phyloP scores from a whole-genome alignment of 2,329 filamentous ascomycete species.

The Graphilbum fragrans region DNA sequence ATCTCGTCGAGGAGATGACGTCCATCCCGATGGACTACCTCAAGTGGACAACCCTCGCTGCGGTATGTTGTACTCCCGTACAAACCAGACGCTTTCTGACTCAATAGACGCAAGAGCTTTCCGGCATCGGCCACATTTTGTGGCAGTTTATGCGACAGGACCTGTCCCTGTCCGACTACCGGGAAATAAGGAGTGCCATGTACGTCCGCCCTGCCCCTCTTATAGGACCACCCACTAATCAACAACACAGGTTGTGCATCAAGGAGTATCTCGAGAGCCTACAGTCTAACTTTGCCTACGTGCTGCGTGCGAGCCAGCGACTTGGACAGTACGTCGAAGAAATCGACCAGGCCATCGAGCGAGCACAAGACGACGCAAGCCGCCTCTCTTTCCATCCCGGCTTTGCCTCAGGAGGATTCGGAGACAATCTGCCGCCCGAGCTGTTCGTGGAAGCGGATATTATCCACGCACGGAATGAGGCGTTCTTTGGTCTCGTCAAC shows the following conservation, averaged over 20 bases:
- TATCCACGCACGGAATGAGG: too few relatives aligned
- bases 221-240: neutral
- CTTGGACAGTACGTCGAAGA: constrained; percentile 3
- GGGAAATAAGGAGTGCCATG: constrained; percentile 1
- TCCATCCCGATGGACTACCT: constrained; percentile 4
- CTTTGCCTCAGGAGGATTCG: too few relatives aligned
- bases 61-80: too few relatives aligned
- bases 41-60: constrained; percentile 1
- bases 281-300: constrained; percentile 3
- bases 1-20: constrained; percentile 3
- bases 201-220: neutral
- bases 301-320: constrained; percentile 1
- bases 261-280: constrained; percentile 4
- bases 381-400: too few relatives aligned
- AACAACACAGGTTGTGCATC: constrained; percentile 3
- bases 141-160: constrained; percentile 1
- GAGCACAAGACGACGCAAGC: too few relatives aligned
- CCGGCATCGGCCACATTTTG: constrained; percentile 4
- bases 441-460: too few relatives aligned
- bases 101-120: constrained; percentile 4
- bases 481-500: too few relatives aligned
- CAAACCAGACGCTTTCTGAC: too few relatives aligned
- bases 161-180: neutral
- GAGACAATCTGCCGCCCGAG: too few relatives aligned
- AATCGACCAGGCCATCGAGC: constrained; percentile 1